These are phyloP conservation scores for Geotrichum fermentans DNA, from an alignment of 1,139 yeast genomes.

Conservation along the genomic window DNA sequence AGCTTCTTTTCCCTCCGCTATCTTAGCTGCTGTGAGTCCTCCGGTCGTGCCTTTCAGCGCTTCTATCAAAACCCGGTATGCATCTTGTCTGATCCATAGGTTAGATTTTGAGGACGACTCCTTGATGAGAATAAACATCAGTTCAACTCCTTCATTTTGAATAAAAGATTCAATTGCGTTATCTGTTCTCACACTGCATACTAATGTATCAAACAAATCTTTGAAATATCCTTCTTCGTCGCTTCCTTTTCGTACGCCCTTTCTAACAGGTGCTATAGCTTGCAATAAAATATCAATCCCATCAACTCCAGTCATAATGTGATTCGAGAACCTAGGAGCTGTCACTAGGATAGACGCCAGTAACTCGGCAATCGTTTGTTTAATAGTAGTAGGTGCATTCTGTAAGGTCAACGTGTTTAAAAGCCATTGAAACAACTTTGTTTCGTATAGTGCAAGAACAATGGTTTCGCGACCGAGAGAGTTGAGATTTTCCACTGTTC, in stretches of 20 bases:
- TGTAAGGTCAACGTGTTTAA: conserved; percentile 19
- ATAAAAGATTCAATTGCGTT: conserved; percentile 28
- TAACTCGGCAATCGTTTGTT: conserved; percentile 29
- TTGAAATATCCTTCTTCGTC: conserved; percentile 31
- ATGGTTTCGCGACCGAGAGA: conserved; percentile 1
- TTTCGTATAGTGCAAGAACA: conserved; percentile 10
- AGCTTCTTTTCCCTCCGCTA: conserved; percentile 34
- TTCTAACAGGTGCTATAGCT: conserved; percentile 24
- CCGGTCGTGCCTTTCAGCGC: conserved; percentile 25
- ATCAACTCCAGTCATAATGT: neutral
- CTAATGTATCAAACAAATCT: conserved; percentile 28
- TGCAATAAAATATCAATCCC: conserved; percentile 26
- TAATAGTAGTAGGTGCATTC: conserved; percentile 23
- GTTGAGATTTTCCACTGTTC: conserved; percentile 17
- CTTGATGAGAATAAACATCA: conserved; percentile 29
- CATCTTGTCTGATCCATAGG: conserved; percentile 25
- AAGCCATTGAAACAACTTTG: conserved; percentile 24
- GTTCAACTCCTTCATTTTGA: conserved; percentile 35
- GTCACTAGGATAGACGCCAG: conserved; percentile 25
- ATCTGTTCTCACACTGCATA: conserved; percentile 22
- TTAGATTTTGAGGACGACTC: neutral
- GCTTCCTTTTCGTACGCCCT: conserved; percentile 12
- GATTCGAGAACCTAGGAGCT: neutral
- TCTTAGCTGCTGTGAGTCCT: conserved; percentile 22
- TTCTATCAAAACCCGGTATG: conserved; percentile 28